These are phyloP conservation scores for Cordyceps cateniannulata DNA, from an alignment of 2,329 filamentous ascomycete species.

Conservation along the genomic window DNA sequence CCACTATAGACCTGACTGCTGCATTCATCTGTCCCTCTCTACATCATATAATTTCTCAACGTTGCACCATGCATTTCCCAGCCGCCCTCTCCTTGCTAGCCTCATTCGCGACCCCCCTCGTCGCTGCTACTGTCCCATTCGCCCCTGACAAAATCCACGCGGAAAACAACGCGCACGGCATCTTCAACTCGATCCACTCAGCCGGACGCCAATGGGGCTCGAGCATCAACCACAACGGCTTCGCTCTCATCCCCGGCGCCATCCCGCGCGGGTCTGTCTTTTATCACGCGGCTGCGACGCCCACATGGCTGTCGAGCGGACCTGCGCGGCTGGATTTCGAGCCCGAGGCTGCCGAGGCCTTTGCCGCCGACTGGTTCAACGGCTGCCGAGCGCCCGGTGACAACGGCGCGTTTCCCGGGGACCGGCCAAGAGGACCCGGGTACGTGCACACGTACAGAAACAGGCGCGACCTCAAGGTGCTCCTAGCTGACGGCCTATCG, in stretches of 20 bases:
- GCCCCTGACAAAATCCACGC: neutral
- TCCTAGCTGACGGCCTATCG: constrained; percentile 66
- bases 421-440: constrained; percentile 14
- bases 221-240: constrained; percentile 56
- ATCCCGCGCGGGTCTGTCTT: constrained; percentile 45
- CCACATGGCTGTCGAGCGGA: constrained; percentile 38
- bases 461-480: constrained; percentile 48
- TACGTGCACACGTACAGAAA: constrained; percentile 63
- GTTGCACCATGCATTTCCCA: neutral
- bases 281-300: constrained; percentile 54
- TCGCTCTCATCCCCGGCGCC: constrained; percentile 52
- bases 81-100: neutral
- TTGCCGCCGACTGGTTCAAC: constrained; percentile 41
- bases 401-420: neutral
- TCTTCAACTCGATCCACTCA: constrained; percentile 58
- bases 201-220: constrained; percentile 58
- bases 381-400: neutral
- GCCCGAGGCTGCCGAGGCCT: constrained; percentile 63
- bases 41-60: no score
- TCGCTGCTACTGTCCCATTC: neutral
- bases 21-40: no score
- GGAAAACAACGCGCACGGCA: constrained; percentile 45
- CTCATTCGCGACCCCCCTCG: neutral
- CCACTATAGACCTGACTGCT: no score
- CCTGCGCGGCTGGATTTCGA: constrained; percentile 73